Evolutionary conservation across 140 eudicot species (phyloP).

Genomic region (Ambrosia hybrid): DNA sequence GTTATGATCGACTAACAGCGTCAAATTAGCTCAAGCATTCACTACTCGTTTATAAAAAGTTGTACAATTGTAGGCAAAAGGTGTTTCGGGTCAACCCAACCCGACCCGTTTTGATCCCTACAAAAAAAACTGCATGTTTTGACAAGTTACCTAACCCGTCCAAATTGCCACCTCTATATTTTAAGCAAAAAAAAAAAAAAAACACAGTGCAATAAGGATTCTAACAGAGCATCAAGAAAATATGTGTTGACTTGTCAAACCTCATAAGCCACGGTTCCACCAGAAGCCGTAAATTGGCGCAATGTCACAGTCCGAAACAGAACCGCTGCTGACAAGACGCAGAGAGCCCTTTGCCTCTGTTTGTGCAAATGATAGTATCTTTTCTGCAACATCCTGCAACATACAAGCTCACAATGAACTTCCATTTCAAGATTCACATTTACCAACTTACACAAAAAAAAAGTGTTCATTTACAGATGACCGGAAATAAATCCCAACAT

Average conservation of each 20-base stretch:
- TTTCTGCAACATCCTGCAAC: constrained; percentile 78
- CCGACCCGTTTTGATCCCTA: neutral
- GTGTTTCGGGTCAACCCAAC: neutral
- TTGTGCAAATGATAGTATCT: constrained; percentile 79
- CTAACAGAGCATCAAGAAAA: neutral
- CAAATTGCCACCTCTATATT: neutral
- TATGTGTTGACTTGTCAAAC: constrained; percentile 30
- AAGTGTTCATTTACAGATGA: neutral
- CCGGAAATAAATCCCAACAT: neutral
- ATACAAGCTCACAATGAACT: constrained; percentile 4
- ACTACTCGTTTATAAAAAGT: neutral
- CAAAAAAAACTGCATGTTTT: neutral
- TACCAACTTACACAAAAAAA: no score
- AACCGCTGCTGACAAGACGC: constrained; percentile 83
- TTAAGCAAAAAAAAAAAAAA: constrained; percentile 9
- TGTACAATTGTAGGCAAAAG: neutral
- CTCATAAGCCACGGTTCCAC: constrained; percentile 79
- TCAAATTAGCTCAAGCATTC: no score
- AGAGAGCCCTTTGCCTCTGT: constrained; percentile 87
- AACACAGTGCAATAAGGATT: neutral
- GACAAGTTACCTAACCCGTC: no score
- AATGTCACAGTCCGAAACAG: constrained; percentile 76
- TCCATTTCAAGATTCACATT: neutral
- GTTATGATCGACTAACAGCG: no score
- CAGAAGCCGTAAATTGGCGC: constrained; percentile 70